Evolutionary conservation across 345 rosid genomes (phyloP).

Genomic region (Eucalyptus urophylla): DNA sequence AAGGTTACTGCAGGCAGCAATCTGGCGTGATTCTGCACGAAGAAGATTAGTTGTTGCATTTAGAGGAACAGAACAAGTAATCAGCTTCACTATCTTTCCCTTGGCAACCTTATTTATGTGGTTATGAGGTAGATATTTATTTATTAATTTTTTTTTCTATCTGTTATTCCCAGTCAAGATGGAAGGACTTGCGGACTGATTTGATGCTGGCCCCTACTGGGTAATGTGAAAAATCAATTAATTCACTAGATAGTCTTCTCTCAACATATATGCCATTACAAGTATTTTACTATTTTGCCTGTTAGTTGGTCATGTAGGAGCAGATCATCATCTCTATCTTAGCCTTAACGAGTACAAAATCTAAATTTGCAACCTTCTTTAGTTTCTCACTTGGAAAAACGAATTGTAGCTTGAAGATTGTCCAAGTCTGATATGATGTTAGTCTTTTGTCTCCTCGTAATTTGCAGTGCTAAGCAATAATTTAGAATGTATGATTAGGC

Average conservation of each 20-base stretch:
- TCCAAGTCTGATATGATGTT: not conserved
- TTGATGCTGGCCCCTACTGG: conserved; percentile 85
- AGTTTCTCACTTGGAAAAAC: not conserved
- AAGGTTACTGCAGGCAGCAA: conserved; percentile 55
- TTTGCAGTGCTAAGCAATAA: not conserved
- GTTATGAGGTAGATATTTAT: not conserved
- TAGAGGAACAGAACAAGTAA: conserved; percentile 96
- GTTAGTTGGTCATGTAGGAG: not conserved
- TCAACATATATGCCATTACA: not conserved
- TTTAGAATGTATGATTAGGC: not conserved
- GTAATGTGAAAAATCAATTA: conserved; percentile 23
- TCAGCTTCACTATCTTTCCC: conserved; percentile 5
- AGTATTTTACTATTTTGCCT: not conserved
- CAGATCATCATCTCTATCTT: not conserved
- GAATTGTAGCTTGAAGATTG: not conserved
- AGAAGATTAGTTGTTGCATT: conserved; percentile 80
- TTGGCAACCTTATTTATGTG: not conserved
- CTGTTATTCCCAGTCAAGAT: conserved; percentile 41
- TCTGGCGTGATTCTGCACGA: conserved; percentile 86
- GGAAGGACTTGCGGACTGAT: conserved; percentile 96
- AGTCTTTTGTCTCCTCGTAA: not conserved
- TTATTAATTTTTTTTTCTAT: not conserved
- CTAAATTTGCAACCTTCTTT: not conserved
- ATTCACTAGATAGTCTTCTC: not conserved
- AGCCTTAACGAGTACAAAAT: not conserved